A percentile compares a stretch with the other conserved stretches of the same genome.
These are phyloP conservation scores for Amanita jacksonii DNA, from an alignment of 768 basidiomycete genomes.

Conservation along the genomic window DNA sequence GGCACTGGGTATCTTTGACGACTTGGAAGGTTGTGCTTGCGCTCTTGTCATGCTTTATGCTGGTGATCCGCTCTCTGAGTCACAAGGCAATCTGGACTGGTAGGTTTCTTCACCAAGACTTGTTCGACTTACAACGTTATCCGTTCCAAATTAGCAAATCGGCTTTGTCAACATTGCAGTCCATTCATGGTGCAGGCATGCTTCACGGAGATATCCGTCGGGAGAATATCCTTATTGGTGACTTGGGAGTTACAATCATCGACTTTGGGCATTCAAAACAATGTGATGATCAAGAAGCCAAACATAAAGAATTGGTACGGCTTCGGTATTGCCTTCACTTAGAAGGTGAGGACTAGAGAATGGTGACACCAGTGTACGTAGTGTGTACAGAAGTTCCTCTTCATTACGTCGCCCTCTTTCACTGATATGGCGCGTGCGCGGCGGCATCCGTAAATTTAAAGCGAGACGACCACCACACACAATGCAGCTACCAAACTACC, in stretches of 20 bases:
- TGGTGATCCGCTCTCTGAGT: slow-evolving; percentile 7
- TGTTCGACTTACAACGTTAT: too few relatives aligned
- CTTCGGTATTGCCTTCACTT: slow-evolving; percentile 11
- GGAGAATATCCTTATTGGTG: slow-evolving; percentile 13
- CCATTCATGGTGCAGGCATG: slow-evolving; percentile 14
- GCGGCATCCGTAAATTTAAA: too few relatives aligned
- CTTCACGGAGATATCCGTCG: slow-evolving; percentile 14
- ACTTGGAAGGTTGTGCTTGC: too few relatives aligned
- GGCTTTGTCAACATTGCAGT: slow-evolving; percentile 11
- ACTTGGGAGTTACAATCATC: slow-evolving; percentile 13
- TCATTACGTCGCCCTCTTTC: slow-evolving; percentile 1
- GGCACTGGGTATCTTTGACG: too few relatives aligned
- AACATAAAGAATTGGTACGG: slow-evolving; percentile 10
- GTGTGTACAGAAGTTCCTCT: slow-evolving; percentile 2
- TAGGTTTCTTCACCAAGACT: too few relatives aligned
- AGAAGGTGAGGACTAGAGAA: slow-evolving; percentile 5
- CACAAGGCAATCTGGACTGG: too few relatives aligned
- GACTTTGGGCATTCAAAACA: slow-evolving; percentile 13
- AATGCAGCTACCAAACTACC: too few relatives aligned
- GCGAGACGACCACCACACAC: too few relatives aligned
- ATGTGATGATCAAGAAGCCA: slow-evolving; percentile 13
- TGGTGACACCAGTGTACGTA: slow-evolving; percentile 1
- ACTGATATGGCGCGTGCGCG: too few relatives aligned
- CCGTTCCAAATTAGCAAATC: slow-evolving; percentile 13
- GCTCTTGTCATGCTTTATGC: slow-evolving; percentile 11